A percentile compares a stretch with the other conserved stretches of the same genome.
These are phyloP conservation scores for Paecilomyces niveus DNA, from an alignment of 2,329 filamentous ascomycete species.

Conservation along the genomic window DNA sequence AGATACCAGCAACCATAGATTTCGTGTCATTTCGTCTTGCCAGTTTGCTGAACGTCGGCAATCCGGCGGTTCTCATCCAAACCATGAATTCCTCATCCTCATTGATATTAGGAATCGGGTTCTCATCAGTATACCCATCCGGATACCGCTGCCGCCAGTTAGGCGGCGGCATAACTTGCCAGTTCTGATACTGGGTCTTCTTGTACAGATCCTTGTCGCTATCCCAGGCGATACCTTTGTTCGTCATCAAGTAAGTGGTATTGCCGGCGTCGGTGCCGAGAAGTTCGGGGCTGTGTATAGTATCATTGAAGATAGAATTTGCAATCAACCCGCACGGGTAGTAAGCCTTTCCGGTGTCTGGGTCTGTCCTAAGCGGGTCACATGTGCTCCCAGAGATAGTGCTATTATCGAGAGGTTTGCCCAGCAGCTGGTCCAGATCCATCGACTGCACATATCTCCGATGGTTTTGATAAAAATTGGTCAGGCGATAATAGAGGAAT, in stretches of 20 bases:
- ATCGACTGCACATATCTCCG: constrained; percentile 91
- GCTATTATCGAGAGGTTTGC: constrained; percentile 52
- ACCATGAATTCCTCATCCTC: constrained; percentile 84
- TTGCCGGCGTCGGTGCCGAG: constrained; percentile 42
- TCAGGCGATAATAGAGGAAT: constrained; percentile 88
- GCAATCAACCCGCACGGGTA: constrained; percentile 95
- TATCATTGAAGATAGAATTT: constrained; percentile 96
- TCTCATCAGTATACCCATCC: constrained; percentile 58
- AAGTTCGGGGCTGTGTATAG: constrained; percentile 60
- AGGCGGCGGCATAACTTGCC: constrained; percentile 69
- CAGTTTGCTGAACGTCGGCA: constrained; percentile 92
- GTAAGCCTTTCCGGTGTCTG: constrained; percentile 58
- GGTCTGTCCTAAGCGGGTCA: constrained; percentile 59
- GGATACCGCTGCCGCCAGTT: constrained; percentile 74
- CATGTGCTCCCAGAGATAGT: constrained; percentile 65
- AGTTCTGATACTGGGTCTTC: constrained; percentile 55
- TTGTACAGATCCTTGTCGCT: constrained; percentile 78
- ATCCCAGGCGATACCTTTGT: constrained; percentile 74
- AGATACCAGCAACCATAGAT: constrained; percentile 62
- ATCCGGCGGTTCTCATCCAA: constrained; percentile 95
- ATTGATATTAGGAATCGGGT: constrained; percentile 64
- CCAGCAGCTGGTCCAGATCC: constrained; percentile 74
- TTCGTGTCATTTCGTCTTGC: constrained; percentile 71
- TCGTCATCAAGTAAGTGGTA: constrained; percentile 68
- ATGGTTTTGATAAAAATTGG: constrained; percentile 99